Evolutionary conservation across 805 yeast genomes (phyloP), one percentile per base, ranked within the genome.

Genomic region (Cyberlindnera subsufficiens): DNA sequence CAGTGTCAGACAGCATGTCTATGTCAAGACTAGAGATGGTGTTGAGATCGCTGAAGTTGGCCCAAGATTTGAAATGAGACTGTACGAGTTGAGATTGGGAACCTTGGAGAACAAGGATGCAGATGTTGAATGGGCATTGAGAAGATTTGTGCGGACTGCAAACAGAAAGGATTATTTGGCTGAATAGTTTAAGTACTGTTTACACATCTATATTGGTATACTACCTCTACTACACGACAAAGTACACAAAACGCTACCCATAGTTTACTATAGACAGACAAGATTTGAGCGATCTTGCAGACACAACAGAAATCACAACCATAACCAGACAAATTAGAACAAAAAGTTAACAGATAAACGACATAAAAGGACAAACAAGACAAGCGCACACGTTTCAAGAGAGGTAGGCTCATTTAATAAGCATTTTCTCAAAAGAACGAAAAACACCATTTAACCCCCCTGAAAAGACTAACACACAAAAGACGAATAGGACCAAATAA

Each of bases 41-140:
- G 96, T 89, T 2, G 98, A 93, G 61, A 66, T 93, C 43, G 90
- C 96, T 45, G 99, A 93, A 62, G 85, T 93, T 31, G 99, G 99
- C 0, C 99, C 99, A n/a, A 72, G 99, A 49, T 93, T 93, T 56
- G 99, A 93, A 65, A 90, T 93, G 98, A 78, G 89, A 60, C 68
- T 93, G 51, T 93, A 80, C 61, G 97, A 91, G 63, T 68, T 93
- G 51, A 77, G 82, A 57, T 71, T 93, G 52, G 97, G 99, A 3
- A 87, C 96, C 35, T 65, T 91, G 49, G 99, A 93, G 54, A 89
- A 91, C 62, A 86, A 86, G 67, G 97, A 93, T 63, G 96, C 97
- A 10, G 99, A 93, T 58, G 79, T 87, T n/a, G 99, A 93, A 63
- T 93, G 98, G 98, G 86, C 86, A 69, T 70, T 86, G 55, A 78